Base-by-base conservation (phyloP, 371 early-diverging fungal genomes). In the Syncephalis plumigaleata region DNA sequence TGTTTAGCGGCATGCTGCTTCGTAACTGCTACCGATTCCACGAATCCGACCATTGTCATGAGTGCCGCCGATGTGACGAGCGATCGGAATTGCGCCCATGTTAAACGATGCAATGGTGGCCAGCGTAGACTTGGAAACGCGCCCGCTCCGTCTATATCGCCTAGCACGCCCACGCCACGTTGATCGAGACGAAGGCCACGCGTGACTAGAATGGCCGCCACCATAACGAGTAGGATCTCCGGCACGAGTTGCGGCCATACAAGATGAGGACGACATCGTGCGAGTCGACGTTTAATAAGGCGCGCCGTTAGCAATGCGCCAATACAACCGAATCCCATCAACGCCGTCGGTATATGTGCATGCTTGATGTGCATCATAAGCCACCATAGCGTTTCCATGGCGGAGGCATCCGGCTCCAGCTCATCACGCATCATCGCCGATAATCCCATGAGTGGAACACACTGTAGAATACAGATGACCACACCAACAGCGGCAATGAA, bases 1-100 rank as follows among this genome's bases (percentile, higher is more conserved):
- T 91, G 79, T 48, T 77, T 71, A 42, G 75, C 76, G 0, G 91
- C 86, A 54, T 86, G 93, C 11, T 83, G 84, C 57, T 93, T 88
- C n/a, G 88, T 80, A 26, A 88, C 81, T n/a, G 82, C 88, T 48
- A 92, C 79, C 3, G 86, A 81, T 63, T 94, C 94, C n/a, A 96
- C 91, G 59, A 96, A 92, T 1, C 96, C 96, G 55, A 94, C 84
- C 53, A 91, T 71, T 17, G 91, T 71, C 50, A 91, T 88, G 50
- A 89, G 68, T 20, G 85, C 79, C 1, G 90, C 62, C 26, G 77
- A 63, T 38, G 71, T 66, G 49, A 76, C 44, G 79, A 63, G 50
- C 75, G 79, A 55, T 80, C 57, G 72, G 31, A 31, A 31, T 11
- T 31, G 31, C 7, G 31, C 11, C 31, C 31, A 31, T 4, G 31